A percentile compares a stretch with the other conserved stretches of the same genome.
Evolutionary conservation across 805 yeast species (phyloP).

Genomic region (Pichia manshurica): DNA sequence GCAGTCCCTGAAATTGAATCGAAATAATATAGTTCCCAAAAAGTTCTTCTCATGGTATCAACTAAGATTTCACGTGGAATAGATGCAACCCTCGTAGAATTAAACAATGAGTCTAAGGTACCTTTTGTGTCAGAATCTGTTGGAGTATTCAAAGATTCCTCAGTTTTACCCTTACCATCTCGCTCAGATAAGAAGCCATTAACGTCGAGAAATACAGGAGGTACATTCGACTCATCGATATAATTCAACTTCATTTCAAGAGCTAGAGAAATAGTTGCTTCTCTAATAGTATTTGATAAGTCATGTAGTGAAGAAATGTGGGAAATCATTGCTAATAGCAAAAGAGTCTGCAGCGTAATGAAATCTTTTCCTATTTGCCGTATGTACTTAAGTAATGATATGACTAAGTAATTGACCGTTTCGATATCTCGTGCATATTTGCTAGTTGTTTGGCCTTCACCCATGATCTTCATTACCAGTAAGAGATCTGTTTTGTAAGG

Average conservation of each 20-base stretch:
- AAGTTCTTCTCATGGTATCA: conserved; percentile 39
- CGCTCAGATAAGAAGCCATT: conserved; percentile 28
- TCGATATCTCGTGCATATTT: conserved; percentile 36
- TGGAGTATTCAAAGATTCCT: conserved; percentile 15
- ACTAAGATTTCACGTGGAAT: conserved; percentile 22
- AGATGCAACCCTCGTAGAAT: conserved; percentile 17
- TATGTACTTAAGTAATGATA: conserved; percentile 29
- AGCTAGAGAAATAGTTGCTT: conserved; percentile 36
- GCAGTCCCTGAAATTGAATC: conserved; percentile 52
- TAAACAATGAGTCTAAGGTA: conserved; percentile 12
- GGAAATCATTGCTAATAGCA: conserved; percentile 38
- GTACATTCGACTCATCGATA: conserved; percentile 32
- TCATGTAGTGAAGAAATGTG: conserved; percentile 50
- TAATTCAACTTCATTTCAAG: conserved; percentile 34
- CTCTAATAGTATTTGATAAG: conserved; percentile 38
- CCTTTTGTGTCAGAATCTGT: conserved; percentile 20
- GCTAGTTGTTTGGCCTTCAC: conserved; percentile 40
- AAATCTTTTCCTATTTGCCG: conserved; percentile 36
- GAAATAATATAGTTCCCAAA: conserved; percentile 49
- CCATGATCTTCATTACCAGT: conserved; percentile 42
- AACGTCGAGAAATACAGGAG: conserved; percentile 29
- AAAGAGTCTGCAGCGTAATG: conserved; percentile 37
- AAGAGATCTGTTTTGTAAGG: conserved; percentile 38
- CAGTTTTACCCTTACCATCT: neutral
- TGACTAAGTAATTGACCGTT: conserved; percentile 34